Evolutionary conservation across 2,329 filamentous ascomycete genomes (phyloP).

Genomic region (Aspergillus vadensis): DNA sequence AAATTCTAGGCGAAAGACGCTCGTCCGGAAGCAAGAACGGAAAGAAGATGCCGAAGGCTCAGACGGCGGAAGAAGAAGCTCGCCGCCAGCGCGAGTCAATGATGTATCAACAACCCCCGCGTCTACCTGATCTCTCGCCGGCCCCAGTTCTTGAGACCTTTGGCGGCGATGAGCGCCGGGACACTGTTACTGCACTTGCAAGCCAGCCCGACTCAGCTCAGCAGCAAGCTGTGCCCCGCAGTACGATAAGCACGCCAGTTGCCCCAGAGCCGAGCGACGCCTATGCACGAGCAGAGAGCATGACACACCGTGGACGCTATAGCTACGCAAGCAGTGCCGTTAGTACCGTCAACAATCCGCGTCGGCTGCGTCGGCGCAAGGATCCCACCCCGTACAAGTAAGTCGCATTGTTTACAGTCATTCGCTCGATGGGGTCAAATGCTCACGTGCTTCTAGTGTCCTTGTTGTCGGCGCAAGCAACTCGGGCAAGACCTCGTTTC

Average conservation of each 20-base stretch:
- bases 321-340: conserved; percentile 92
- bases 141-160: conserved; percentile 57
- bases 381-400: conserved; percentile 99
- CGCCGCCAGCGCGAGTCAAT: conserved; percentile 60
- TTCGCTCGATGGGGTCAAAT: neutral
- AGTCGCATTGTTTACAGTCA: conserved; percentile 45
- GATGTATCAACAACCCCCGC: conserved; percentile 62
- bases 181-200: conserved; percentile 58
- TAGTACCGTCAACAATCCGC: conserved; percentile 89
- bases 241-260: conserved; percentile 27
- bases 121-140: conserved; percentile 51
- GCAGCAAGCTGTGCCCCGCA: conserved; percentile 25
- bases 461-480: conserved; percentile 85
- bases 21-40: conserved; percentile 32
- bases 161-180: conserved; percentile 64
- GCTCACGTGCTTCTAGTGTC: conserved; percentile 59
- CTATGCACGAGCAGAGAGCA: conserved; percentile 84
- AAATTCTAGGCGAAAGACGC: conserved; percentile 59
- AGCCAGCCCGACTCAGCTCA: conserved; percentile 42
- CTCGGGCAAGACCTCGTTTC: conserved; percentile 93
- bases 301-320: conserved; percentile 93
- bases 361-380: conserved; percentile 88
- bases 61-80: conserved; percentile 53
- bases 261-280: conserved; percentile 62
- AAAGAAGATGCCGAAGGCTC: conserved; percentile 43